These are phyloP conservation scores for Flaveria floridana DNA, from an alignment of 140 eudicot genomes.

Conservation along the genomic window DNA sequence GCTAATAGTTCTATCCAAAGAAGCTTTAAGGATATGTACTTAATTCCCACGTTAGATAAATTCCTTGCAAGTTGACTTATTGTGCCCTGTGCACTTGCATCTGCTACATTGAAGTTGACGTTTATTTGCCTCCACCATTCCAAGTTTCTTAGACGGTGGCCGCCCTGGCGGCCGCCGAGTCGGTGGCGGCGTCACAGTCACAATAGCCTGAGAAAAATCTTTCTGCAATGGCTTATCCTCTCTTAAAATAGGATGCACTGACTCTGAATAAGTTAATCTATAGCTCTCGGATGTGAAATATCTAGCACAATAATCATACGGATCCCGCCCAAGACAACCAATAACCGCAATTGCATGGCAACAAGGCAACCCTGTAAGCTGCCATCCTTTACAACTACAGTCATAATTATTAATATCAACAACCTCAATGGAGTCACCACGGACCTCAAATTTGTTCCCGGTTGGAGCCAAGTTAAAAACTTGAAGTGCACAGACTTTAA, in stretches of 20 bases:
- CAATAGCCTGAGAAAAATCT: conserved; percentile 44
- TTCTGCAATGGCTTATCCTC: conserved; percentile 41
- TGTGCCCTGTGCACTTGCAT: conserved; percentile 86
- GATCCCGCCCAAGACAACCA: conserved; percentile 54
- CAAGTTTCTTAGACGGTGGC: conserved; percentile 62
- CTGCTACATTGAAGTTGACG: conserved; percentile 88
- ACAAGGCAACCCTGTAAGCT: conserved; percentile 76
- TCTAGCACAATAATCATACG: conserved; percentile 66
- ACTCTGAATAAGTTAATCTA: conserved; percentile 68
- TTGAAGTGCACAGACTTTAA: conserved; percentile 60
- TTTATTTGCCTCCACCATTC: conserved; percentile 45
- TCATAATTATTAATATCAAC: conserved; percentile 59
- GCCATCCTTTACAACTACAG: conserved; percentile 85
- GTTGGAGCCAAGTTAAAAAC: conserved; percentile 46
- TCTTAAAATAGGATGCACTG: conserved; percentile 55
- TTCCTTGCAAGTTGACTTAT: conserved; percentile 90
- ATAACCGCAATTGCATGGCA: conserved; percentile 87
- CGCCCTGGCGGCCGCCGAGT: conserved; percentile 94
- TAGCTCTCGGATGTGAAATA: conserved; percentile 60
- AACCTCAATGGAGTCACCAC: conserved; percentile 65
- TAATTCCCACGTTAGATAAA: conserved; percentile 17
- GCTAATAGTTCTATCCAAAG: conserved; percentile 11
- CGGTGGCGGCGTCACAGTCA: conserved; percentile 83
- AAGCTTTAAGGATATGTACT: conserved; percentile 25
- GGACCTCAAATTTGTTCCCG: conserved; percentile 66